Evolutionary conservation across 2,329 filamentous ascomycete genomes (phyloP), one percentile per base, ranked within the genome.

Genomic region (Lachnellula arida): DNA sequence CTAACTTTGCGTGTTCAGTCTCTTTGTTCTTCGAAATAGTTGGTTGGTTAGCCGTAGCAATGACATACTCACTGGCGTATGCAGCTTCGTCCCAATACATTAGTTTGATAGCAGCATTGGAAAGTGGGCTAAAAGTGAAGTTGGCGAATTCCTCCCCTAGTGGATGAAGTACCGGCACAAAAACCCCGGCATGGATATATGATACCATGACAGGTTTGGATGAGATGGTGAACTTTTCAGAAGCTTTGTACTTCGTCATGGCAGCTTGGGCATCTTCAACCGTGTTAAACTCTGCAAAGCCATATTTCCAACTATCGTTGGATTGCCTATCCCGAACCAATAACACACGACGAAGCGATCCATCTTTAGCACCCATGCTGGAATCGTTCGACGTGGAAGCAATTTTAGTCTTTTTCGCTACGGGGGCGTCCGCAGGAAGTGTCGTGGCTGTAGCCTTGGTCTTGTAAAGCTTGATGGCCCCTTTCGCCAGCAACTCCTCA

Each of bases 131-230:
- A 66, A 93, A 92, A 0, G 86, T 87, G 68, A 85, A 85, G 46
- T 74, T 77, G 14, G 82, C 78, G n/a, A 77, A 81, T 17, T 80
- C 79, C 0, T 80, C 75, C 5, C 77, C 77, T 1, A 75, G 56
- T 7, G 79, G 77, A 50, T 85, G 81, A 49, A 87, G 77, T 44
- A 88, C 86, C 0, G 88, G 89, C 12, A 92, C 82, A 66, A 95
- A 94, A 2, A 94, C 89, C 5, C 89, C 89, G n/a, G 88, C 83
- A 62, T 94, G 89, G 40, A 92, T 91, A 63, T 88, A 91, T 44
- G 82, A 87, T 23, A 90, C 78, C 11, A 81, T 78, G 15, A 91
- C 87, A 0, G 85, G 81, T 61, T 84, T 86, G 2, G 86, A 89
- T 0, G 85, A 86, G 59, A 94, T 89, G 2, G 86, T 91, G 65